Conservation (phyloP, 108 stramenopile genomes). For the Stephanodiscus minutulus region DNA sequence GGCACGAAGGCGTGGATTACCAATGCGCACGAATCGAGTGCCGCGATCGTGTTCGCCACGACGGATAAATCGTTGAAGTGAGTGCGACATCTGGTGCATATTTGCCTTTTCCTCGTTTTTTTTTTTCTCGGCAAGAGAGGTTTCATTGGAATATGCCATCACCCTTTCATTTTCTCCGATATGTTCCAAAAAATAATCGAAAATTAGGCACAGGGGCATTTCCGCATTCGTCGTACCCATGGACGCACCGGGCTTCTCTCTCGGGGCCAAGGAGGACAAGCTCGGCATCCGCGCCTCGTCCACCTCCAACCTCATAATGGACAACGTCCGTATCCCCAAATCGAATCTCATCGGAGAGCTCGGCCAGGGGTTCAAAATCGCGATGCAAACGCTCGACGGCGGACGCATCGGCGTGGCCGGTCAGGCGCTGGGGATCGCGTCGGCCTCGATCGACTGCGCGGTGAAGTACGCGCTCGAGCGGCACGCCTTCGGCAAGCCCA, state of each 20-base stretch:
- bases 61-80: conserved; percentile 95
- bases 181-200: neutral
- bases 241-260: conserved; percentile 84
- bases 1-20: conserved; percentile 99
- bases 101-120: neutral
- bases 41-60: conserved; percentile 96
- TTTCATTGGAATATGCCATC: neutral
- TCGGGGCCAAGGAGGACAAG: conserved; percentile 98
- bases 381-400: conserved; percentile 95
- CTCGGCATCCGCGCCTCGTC: conserved; percentile 95
- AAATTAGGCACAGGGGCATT: conserved; percentile 90
- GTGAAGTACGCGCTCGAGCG: conserved; percentile 93
- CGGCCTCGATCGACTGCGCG: conserved; percentile 93
- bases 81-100: conserved; percentile 26
- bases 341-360: conserved; percentile 76
- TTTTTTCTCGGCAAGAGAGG: neutral
- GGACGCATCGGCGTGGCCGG: conserved; percentile 97
- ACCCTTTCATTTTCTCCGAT: neutral
- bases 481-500: conserved; percentile 94
- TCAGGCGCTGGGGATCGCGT: conserved; percentile 93
- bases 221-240: conserved; percentile 90
- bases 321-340: conserved; percentile 88
- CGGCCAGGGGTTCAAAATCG: conserved; percentile 96
- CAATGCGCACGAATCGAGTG: conserved; percentile 92
- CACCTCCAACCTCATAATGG: conserved; percentile 95